These are phyloP conservation scores for Cutaneotrichosporon sp. DNA, from an alignment of 1,284 basidiomycete species.

Conservation along the genomic window DNA sequence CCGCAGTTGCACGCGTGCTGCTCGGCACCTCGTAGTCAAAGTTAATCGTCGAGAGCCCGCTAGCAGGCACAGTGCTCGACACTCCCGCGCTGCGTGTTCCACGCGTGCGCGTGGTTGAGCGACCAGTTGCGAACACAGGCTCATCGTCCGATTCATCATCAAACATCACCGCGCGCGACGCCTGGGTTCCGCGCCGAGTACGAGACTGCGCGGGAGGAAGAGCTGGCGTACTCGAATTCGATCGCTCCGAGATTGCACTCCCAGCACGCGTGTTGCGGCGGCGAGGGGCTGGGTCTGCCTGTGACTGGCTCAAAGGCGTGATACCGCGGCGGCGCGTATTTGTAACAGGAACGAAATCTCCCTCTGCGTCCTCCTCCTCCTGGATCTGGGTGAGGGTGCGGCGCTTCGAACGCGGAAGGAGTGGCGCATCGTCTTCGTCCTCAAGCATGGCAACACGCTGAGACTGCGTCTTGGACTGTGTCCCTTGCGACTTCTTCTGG, in stretches of 20 bases:
- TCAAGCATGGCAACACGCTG: slow-evolving; percentile 14
- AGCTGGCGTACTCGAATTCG: slow-evolving; percentile 27
- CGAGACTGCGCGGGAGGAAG: slow-evolving; percentile 13
- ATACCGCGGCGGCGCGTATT: slow-evolving; percentile 17
- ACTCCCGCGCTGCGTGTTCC: slow-evolving; percentile 6
- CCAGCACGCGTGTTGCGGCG: slow-evolving; percentile 33
- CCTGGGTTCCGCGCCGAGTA: slow-evolving; percentile 10
- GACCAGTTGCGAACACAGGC: slow-evolving; percentile 16
- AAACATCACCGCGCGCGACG: slow-evolving; percentile 4
- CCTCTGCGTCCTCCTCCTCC: slow-evolving; percentile 34
- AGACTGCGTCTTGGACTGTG: not conserved
- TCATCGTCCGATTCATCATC: slow-evolving; percentile 37
- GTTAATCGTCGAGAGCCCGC: slow-evolving; percentile 3
- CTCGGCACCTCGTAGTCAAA: slow-evolving; percentile 11
- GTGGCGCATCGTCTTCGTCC: slow-evolving; percentile 40
- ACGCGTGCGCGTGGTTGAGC: slow-evolving; percentile 4
- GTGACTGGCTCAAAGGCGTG: slow-evolving; percentile 17
- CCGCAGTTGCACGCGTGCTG: slow-evolving; percentile 11
- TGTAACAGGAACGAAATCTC: slow-evolving; percentile 22
- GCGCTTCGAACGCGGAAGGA: slow-evolving; percentile 31
- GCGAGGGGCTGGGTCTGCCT: not conserved
- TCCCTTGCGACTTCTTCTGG: slow-evolving; percentile 13
- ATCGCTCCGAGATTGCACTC: slow-evolving; percentile 35
- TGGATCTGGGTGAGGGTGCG: slow-evolving; percentile 20
- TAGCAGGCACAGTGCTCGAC: slow-evolving; percentile 1